Evolutionary conservation across 2,329 filamentous ascomycete genomes (phyloP).

Genomic region (Penicillium sp.): DNA sequence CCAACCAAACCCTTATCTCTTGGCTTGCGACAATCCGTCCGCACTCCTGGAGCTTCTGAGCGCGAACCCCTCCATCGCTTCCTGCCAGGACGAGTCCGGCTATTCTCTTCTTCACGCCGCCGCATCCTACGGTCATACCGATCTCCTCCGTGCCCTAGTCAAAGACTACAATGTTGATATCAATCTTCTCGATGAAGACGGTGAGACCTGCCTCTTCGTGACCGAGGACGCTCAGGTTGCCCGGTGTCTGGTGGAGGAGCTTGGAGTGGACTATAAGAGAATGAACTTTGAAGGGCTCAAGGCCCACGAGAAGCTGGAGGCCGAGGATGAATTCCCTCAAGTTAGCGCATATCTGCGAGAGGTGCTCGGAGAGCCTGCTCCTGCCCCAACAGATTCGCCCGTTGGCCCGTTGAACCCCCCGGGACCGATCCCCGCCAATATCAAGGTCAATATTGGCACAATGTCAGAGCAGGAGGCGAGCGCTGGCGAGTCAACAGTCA

Average conservation of each 20-base stretch:
- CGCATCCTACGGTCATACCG: constrained; percentile 83
- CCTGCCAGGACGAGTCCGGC: constrained; percentile 80
- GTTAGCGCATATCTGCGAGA: constrained; percentile 69
- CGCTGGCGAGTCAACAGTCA: constrained; percentile 62
- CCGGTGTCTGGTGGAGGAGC: constrained; percentile 74
- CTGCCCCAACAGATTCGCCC: constrained; percentile 24
- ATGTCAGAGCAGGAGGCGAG: constrained; percentile 59
- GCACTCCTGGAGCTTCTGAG: constrained; percentile 72
- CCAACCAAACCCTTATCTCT: constrained; percentile 63
- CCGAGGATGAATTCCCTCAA: constrained; percentile 73
- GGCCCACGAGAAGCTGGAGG: constrained; percentile 74
- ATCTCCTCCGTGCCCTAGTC: constrained; percentile 73
- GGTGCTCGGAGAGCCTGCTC: constrained; percentile 29
- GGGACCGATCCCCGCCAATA: constrained; percentile 69
- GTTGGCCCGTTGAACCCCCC: constrained; percentile 45
- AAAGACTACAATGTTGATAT: constrained; percentile 73
- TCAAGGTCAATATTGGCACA: constrained; percentile 74
- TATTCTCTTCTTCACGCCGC: constrained; percentile 94
- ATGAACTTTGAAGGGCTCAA: constrained; percentile 74
- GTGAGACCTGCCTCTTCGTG: constrained; percentile 93
- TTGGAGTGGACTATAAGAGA: constrained; percentile 65
- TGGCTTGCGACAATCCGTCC: constrained; percentile 78
- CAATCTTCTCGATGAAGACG: constrained; percentile 83
- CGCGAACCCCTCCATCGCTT: constrained; percentile 71
- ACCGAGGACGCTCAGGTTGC: constrained; percentile 78